Percentiles rank a stretch among this genome's conserved stretches.
phyloP scores from a whole-genome alignment of 2,329 filamentous ascomycete genomes.

The Neonectria punicea region DNA sequence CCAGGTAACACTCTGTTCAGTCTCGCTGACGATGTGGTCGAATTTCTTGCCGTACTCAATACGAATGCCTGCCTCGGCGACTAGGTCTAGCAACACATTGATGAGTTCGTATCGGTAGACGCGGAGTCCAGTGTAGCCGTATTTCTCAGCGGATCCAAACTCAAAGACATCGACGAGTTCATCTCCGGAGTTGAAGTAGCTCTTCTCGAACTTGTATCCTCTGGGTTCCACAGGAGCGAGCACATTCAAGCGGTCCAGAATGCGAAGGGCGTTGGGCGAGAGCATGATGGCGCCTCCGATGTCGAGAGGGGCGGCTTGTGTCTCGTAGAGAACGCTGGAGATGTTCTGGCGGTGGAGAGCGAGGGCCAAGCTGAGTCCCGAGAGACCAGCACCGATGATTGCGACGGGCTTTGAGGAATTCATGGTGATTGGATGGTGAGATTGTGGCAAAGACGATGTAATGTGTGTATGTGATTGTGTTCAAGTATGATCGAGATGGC shows the following conservation, averaged over 20 bases:
- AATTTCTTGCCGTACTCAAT: slow-evolving; percentile 62
- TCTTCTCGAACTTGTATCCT: slow-evolving; percentile 62
- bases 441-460: neutral
- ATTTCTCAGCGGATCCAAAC: slow-evolving; percentile 58
- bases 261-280: slow-evolving; percentile 66
- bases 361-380: slow-evolving; percentile 65
- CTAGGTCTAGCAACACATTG: slow-evolving; percentile 55
- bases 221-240: slow-evolving; percentile 56
- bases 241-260: slow-evolving; percentile 62
- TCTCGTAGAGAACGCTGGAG: slow-evolving; percentile 62
- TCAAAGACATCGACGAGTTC: slow-evolving; percentile 54
- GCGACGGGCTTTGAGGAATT: slow-evolving; percentile 33
- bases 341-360: slow-evolving; percentile 64
- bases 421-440: slow-evolving; percentile 17
- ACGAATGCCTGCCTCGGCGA: slow-evolving; percentile 52
- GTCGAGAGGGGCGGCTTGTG: slow-evolving; percentile 54
- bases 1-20: slow-evolving; percentile 53
- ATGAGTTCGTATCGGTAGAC: slow-evolving; percentile 65
- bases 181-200: slow-evolving; percentile 56
- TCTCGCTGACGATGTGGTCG: slow-evolving; percentile 53
- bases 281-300: slow-evolving; percentile 68
- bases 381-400: slow-evolving; percentile 51
- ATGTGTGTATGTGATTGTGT: neutral
- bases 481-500: neutral
- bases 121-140: slow-evolving; percentile 64